Evolutionary conservation across 805 yeast genomes (phyloP).

Genomic region (Pichia scutulata): DNA sequence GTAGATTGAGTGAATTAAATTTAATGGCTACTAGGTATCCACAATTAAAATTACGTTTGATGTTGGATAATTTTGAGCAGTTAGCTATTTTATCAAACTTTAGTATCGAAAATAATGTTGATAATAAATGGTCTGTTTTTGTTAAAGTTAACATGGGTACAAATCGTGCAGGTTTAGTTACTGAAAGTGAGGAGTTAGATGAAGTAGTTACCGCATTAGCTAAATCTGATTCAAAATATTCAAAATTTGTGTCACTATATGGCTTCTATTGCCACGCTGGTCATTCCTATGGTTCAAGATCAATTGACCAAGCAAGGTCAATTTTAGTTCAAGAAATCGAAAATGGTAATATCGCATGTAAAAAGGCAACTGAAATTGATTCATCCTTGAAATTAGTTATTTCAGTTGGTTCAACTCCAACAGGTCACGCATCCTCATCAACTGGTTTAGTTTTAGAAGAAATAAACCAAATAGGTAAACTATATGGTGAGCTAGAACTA

Average conservation of each 20-base stretch:
- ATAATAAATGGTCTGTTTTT: constrained; percentile 53
- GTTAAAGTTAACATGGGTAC: constrained; percentile 69
- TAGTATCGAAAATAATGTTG: constrained; percentile 16
- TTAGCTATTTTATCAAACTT: constrained; percentile 38
- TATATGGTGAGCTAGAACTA: constrained; percentile 45
- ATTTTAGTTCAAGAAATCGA: constrained; percentile 48
- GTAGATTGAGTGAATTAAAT: constrained; percentile 40
- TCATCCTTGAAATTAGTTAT: constrained; percentile 35
- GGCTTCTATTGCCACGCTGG: constrained; percentile 83
- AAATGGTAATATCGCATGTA: constrained; percentile 48
- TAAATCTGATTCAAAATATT: constrained; percentile 19
- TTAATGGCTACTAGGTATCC: constrained; percentile 35
- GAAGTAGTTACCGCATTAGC: constrained; percentile 10
- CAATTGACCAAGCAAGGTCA: constrained; percentile 38
- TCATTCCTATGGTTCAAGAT: constrained; percentile 51
- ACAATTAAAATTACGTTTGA: constrained; percentile 32
- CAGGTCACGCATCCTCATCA: constrained; percentile 49
- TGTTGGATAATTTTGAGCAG: constrained; percentile 58
- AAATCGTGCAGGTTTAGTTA: constrained; percentile 52
- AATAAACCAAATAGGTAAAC: constrained; percentile 11
- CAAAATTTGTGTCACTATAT: constrained; percentile 36
- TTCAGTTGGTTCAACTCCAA: constrained; percentile 81
- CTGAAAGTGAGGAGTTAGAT: constrained; percentile 18
- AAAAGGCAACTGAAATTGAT: constrained; percentile 29
- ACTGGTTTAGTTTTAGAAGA: constrained; percentile 8